Evolutionary conservation across 805 yeast species (phyloP).

Genomic region (Sugiyamaella boreocaroliniensis): DNA sequence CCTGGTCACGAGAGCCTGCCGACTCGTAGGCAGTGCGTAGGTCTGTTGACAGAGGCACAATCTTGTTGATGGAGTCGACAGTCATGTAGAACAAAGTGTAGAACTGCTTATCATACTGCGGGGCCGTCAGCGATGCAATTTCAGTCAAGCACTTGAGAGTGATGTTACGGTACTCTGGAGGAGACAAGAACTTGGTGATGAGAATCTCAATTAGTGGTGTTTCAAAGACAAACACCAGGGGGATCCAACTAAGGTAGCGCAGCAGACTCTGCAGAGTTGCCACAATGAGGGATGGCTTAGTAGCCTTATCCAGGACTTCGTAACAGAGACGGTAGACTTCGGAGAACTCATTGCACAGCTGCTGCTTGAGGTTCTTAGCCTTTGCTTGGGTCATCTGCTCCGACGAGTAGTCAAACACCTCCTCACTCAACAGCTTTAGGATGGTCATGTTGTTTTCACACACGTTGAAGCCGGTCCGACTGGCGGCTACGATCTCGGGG

Average conservation of each 20-base stretch:
- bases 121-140: constrained; percentile 61
- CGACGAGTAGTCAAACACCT: constrained; percentile 90
- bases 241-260: constrained; percentile 92
- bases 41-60: constrained; percentile 69
- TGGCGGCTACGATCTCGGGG: constrained; percentile 82
- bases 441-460: constrained; percentile 98
- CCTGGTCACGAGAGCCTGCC: constrained; percentile 81
- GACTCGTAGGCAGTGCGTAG: constrained; percentile 62
- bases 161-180: constrained; percentile 72
- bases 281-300: constrained; percentile 72
- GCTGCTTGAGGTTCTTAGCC: constrained; percentile 70
- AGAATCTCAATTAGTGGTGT: constrained; percentile 70
- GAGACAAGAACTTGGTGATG: constrained; percentile 67
- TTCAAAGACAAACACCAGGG: constrained; percentile 81
- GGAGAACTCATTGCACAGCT: constrained; percentile 84
- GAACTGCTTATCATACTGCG: constrained; percentile 49
- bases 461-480: constrained; percentile 80
- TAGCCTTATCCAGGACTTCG: constrained; percentile 85
- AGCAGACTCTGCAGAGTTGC: constrained; percentile 79
- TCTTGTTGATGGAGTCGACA: constrained; percentile 57
- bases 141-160: constrained; percentile 92
- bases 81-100: constrained; percentile 64
- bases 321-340: constrained; percentile 90
- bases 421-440: constrained; percentile 82
- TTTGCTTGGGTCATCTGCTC: constrained; percentile 97